Percentiles rank a stretch among this genome's conserved stretches.
phyloP scores from a whole-genome alignment of 2,329 filamentous ascomycete genomes.

The Phaeosphaeria sp. region DNA sequence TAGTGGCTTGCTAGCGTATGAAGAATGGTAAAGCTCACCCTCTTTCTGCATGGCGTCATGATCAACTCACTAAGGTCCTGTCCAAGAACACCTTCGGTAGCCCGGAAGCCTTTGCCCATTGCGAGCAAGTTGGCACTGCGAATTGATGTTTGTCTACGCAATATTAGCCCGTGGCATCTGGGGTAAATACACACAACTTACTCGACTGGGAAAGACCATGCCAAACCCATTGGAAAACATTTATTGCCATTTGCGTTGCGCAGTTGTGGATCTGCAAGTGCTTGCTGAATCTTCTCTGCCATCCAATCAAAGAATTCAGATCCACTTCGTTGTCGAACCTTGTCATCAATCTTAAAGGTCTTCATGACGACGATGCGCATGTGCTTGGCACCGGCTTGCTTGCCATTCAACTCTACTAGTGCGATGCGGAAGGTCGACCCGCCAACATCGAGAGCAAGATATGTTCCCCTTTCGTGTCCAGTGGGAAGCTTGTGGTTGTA shows the following conservation, averaged over 20 bases:
- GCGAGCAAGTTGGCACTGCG: slow-evolving; percentile 63
- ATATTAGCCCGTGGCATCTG: background rate
- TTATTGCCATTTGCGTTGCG: slow-evolving; percentile 45
- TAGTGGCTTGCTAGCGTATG: slow-evolving; percentile 16
- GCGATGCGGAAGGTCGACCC: slow-evolving; percentile 71
- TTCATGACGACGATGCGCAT: slow-evolving; percentile 64
- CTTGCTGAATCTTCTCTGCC: slow-evolving; percentile 64
- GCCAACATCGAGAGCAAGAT: slow-evolving; percentile 68
- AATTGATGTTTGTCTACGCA: slow-evolving; percentile 61
- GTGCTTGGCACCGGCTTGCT: slow-evolving; percentile 50
- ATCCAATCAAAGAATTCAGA: slow-evolving; percentile 71
- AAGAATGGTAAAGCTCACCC: slow-evolving; percentile 37
- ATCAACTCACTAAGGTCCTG: slow-evolving; percentile 66
- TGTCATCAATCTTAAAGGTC: slow-evolving; percentile 63
- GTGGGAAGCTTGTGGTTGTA: slow-evolving; percentile 68
- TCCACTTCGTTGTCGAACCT: slow-evolving; percentile 61
- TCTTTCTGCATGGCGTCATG: slow-evolving; percentile 62
- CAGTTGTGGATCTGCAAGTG: slow-evolving; percentile 53
- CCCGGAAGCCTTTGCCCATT: slow-evolving; percentile 71
- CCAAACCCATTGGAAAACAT: slow-evolving; percentile 64
- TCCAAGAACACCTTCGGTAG: slow-evolving; percentile 64
- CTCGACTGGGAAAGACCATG: slow-evolving; percentile 72
- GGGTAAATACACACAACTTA: slow-evolving; percentile 34
- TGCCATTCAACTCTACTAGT: slow-evolving; percentile 62
- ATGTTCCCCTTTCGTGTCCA: slow-evolving; percentile 65